A percentile compares a stretch with the other conserved stretches of the same genome.
phyloP scores from a whole-genome alignment of 805 yeast genomes.

The Ogataea minuta region DNA sequence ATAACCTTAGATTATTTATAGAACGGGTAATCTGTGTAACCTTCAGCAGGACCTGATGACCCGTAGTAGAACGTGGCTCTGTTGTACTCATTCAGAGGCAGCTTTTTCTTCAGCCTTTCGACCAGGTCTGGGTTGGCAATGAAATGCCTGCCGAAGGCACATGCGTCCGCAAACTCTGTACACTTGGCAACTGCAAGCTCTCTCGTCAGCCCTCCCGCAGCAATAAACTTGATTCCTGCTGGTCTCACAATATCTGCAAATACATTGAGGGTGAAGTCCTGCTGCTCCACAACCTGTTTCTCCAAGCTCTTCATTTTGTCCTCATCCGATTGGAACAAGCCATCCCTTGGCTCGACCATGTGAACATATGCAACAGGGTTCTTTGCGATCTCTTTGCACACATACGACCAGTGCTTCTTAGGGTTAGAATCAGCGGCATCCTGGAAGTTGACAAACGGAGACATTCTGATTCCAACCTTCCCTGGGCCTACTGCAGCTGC shows the following conservation, averaged over 20 bases:
- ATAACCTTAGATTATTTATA: too few species aligned
- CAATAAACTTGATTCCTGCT: conserved; percentile 25
- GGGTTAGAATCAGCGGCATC: conserved; percentile 39
- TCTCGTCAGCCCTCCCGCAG: conserved; percentile 27
- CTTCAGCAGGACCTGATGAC: too few species aligned
- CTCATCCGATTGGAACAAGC: conserved; percentile 36
- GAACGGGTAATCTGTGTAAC: too few species aligned
- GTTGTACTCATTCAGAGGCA: conserved; percentile 36
- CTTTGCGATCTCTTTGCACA: conserved; percentile 37
- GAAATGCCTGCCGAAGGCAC: conserved; percentile 40
- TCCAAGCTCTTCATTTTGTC: conserved; percentile 15
- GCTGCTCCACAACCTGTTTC: conserved; percentile 6
- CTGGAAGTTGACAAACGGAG: conserved; percentile 44
- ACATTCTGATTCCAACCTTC: conserved; percentile 46
- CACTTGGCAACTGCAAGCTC: conserved; percentile 15
- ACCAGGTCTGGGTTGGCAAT: conserved; percentile 47
- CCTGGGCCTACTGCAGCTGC: conserved; percentile 51
- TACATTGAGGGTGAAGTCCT: conserved; percentile 19
- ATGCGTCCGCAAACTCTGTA: conserved; percentile 32
- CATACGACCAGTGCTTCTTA: conserved; percentile 36
- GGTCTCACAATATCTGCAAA: conserved; percentile 52
- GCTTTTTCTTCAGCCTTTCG: conserved; percentile 36
- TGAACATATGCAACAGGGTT: conserved; percentile 32
- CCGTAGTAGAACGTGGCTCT: conserved; percentile 39
- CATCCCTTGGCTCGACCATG: conserved; percentile 70